phyloP scores from a whole-genome alignment of 306 rosid species.

The Vigna radiata region DNA sequence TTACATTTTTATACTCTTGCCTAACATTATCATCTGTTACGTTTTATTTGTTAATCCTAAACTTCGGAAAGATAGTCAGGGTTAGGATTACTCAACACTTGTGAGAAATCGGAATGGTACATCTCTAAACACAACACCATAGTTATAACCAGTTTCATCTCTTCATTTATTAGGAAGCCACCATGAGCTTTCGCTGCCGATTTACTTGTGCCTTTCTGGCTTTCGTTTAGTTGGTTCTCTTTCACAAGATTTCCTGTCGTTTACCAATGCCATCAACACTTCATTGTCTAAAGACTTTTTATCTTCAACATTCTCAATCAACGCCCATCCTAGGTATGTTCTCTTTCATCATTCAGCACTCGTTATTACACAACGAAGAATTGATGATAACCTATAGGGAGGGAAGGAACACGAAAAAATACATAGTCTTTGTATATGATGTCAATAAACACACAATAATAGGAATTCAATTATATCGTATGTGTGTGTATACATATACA shows the following conservation, averaged over 20 bases:
- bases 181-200: background rate
- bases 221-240: slow-evolving; percentile 2
- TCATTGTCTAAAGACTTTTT: background rate
- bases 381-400: background rate
- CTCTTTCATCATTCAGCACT: background rate
- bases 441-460: slow-evolving; percentile 3
- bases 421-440: background rate
- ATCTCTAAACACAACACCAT: background rate
- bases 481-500: no score
- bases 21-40: background rate
- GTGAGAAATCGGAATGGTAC: background rate
- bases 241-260: background rate
- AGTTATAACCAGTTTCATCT: slow-evolving; percentile 13
- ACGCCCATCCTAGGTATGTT: background rate
- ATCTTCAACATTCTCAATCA: background rate
- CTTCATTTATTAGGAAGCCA: background rate
- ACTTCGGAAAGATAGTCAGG: background rate
- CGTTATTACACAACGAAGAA: background rate
- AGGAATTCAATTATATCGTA: background rate
- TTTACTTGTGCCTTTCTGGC: background rate
- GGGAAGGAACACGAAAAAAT: background rate
- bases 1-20: background rate
- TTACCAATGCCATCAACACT: slow-evolving; percentile 7
- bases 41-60: background rate
- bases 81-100: background rate